Conservation (phyloP, 768 basidiomycete genomes). For the Vararia minispora region DNA sequence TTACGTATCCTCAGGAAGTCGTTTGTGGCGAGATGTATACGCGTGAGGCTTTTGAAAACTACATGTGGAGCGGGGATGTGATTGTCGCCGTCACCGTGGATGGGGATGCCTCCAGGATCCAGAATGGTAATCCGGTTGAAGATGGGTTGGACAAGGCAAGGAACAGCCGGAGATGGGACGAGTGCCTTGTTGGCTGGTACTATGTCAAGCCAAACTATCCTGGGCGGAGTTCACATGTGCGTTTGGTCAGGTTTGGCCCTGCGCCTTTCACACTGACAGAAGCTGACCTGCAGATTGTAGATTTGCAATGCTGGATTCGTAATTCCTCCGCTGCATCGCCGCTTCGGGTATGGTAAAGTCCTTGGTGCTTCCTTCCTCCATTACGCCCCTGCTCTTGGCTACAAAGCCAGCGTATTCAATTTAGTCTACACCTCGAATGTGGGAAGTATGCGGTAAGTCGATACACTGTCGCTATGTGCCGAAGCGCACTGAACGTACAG, state of each 20-base stretch:
- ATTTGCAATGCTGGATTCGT: slow-evolving; percentile 90
- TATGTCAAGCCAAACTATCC: slow-evolving; percentile 90
- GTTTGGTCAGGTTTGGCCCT: slow-evolving; percentile 21
- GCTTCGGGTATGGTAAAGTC: slow-evolving; percentile 52
- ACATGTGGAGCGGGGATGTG: slow-evolving; percentile 72
- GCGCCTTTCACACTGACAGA: background rate
- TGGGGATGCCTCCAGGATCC: slow-evolving; percentile 10
- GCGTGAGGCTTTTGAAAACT: slow-evolving; percentile 49
- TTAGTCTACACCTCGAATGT: slow-evolving; percentile 80
- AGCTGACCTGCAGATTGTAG: slow-evolving; percentile 23
- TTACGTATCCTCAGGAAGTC: slow-evolving; percentile 81
- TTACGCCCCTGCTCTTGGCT: slow-evolving; percentile 72
- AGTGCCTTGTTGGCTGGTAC: slow-evolving; percentile 67
- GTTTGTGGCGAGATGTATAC: slow-evolving; percentile 28
- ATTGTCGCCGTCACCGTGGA: slow-evolving; percentile 46
- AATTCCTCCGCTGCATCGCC: slow-evolving; percentile 51
- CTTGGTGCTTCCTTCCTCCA: slow-evolving; percentile 72
- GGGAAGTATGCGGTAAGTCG: slow-evolving; percentile 53
- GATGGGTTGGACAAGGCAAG: slow-evolving; percentile 32
- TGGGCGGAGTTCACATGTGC: slow-evolving; percentile 79
- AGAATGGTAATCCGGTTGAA: slow-evolving; percentile 13
- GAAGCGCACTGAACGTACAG: slow-evolving; percentile 1
- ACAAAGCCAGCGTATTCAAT: slow-evolving; percentile 79
- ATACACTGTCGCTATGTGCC: background rate
- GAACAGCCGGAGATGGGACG: slow-evolving; percentile 47